Evolutionary conservation across 306 rosid species (phyloP).

Genomic region (Pterocarpus santalinus): DNA sequence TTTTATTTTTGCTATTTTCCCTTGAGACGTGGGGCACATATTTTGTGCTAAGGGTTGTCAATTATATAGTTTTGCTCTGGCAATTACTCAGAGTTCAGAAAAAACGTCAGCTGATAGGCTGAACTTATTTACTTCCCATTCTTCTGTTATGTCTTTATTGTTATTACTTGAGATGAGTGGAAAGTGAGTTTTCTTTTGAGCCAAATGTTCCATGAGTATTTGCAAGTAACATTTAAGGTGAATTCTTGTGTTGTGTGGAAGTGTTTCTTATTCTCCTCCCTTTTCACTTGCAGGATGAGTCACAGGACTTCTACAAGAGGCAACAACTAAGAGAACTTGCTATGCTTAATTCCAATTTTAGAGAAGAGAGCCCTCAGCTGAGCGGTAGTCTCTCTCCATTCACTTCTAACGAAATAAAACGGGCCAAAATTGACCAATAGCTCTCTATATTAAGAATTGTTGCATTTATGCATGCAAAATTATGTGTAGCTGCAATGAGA

Average conservation of each 20-base stretch:
- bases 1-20: neutral
- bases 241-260: neutral
- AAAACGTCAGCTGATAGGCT: too few species aligned
- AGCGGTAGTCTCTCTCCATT: conserved; percentile 73
- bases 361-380: conserved; percentile 73
- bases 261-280: conserved; percentile 6
- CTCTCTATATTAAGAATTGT: conserved; percentile 32
- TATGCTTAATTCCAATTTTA: conserved; percentile 59
- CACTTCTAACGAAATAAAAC: conserved; percentile 78
- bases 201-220: conserved; percentile 21
- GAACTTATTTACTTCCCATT: neutral
- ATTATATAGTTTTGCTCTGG: neutral
- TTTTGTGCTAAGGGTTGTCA: neutral
- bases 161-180: neutral
- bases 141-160: neutral
- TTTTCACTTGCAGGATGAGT: conserved; percentile 72
- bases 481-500: conserved; percentile 50
- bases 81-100: too few species aligned
- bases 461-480: conserved; percentile 48
- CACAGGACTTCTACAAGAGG: conserved; percentile 79
- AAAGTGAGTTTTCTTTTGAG: conserved; percentile 10
- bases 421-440: conserved; percentile 75
- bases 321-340: conserved; percentile 76
- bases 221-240: neutral
- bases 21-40: neutral